A percentile compares a stretch with the other conserved stretches of the same genome.
Conservation (phyloP, 2,329 filamentous ascomycete genomes). For the Diaporthe capsici region DNA sequence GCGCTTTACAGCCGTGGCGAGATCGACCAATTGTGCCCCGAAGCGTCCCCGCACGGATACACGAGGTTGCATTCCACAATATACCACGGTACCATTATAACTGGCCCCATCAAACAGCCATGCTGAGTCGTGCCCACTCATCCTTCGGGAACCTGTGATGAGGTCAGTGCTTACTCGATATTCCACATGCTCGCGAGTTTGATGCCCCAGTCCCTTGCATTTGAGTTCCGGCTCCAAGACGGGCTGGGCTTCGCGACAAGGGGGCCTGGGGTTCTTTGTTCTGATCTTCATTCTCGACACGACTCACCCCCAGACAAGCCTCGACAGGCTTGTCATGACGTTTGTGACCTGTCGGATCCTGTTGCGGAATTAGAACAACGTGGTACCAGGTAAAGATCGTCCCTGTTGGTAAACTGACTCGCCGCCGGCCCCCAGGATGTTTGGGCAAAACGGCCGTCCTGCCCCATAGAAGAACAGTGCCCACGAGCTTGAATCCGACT, state of each 20-base stretch:
- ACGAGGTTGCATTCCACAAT: conserved; percentile 23
- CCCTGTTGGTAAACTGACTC: conserved; percentile 28
- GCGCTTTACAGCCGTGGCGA: neutral
- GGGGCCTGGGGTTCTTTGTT: neutral
- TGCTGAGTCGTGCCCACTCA: neutral
- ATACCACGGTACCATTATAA: conserved; percentile 3
- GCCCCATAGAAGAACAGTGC: conserved; percentile 23
- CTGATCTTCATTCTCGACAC: conserved; percentile 4
- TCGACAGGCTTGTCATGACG: neutral
- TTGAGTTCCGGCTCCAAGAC: conserved; percentile 7
- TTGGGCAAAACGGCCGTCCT: neutral
- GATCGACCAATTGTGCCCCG: neutral
- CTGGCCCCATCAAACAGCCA: conserved; percentile 2
- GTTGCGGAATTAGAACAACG: conserved; percentile 10
- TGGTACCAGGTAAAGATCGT: conserved; percentile 12
- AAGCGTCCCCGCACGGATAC: conserved; percentile 1
- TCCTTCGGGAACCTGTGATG: conserved; percentile 5
- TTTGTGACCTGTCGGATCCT: conserved; percentile 30
- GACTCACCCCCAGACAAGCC: neutral
- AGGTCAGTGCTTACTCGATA: neutral
- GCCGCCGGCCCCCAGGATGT: neutral
- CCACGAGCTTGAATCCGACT: neutral
- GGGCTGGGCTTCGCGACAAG: conserved; percentile 9
- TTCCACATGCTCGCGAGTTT: neutral
- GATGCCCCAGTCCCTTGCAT: conserved; percentile 4